These are phyloP conservation scores for Metrosideros polymorpha DNA, from an alignment of 441 rosid genomes.

Conservation along the genomic window DNA sequence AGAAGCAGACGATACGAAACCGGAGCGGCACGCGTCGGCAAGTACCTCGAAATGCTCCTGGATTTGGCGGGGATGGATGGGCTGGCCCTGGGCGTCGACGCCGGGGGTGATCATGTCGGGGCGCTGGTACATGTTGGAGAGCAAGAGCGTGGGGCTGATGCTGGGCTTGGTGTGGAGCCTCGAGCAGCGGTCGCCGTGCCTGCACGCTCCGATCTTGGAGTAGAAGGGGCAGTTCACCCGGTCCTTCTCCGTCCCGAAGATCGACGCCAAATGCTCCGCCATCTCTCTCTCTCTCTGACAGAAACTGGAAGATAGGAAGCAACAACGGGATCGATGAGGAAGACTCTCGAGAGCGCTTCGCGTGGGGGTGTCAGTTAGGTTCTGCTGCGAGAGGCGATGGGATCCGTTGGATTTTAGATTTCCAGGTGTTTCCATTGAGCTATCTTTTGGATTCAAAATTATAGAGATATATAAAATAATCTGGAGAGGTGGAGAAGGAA, in stretches of 20 bases:
- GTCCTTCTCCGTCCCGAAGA: constrained; percentile 67
- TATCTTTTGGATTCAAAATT: too few relatives aligned
- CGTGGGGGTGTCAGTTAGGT: not conserved
- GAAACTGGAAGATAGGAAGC: not conserved
- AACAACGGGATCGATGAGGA: not conserved
- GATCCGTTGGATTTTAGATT: not conserved
- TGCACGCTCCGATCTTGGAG: constrained; percentile 58
- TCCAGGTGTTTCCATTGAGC: not conserved
- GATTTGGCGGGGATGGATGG: constrained; percentile 42
- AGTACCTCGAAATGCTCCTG: constrained; percentile 61
- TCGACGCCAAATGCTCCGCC: constrained; percentile 77
- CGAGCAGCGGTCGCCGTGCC: constrained; percentile 52
- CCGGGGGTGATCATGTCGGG: constrained; percentile 64
- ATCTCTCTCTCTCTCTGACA: constrained; percentile 1
- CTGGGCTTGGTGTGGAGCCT: constrained; percentile 53
- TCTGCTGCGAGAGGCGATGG: not conserved
- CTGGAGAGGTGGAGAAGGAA: fast-evolving
- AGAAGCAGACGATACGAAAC: not conserved
- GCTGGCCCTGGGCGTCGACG: constrained; percentile 37
- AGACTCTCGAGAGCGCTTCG: not conserved
- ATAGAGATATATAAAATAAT: fast-evolving
- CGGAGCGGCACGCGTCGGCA: too few relatives aligned
- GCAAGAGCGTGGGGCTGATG: constrained; percentile 43
- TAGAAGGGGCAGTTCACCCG: constrained; percentile 66
- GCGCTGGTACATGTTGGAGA: constrained; percentile 50